These are phyloP conservation scores for Lachancea meyersii DNA, from an alignment of 805 yeast species.

Conservation along the genomic window DNA sequence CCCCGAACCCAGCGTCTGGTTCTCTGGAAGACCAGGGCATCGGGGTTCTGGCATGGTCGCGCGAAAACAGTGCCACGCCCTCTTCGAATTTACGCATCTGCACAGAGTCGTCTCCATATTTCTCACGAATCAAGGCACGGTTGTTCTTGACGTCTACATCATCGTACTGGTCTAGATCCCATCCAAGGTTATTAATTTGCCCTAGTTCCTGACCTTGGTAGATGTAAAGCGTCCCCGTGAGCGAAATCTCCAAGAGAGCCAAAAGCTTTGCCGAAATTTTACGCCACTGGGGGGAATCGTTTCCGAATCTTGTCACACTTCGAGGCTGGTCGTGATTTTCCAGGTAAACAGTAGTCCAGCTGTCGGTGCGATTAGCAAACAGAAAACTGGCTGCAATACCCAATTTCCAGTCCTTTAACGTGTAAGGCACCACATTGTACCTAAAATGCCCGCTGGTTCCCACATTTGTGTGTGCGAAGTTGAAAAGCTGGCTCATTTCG, in stretches of 20 bases:
- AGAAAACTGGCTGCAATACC: constrained; percentile 34
- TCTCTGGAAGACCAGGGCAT: constrained; percentile 42
- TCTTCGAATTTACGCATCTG: constrained; percentile 30
- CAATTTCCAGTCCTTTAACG: constrained; percentile 37
- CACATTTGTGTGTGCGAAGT: constrained; percentile 36
- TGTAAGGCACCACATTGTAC: constrained; percentile 26
- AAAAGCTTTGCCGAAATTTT: constrained; percentile 43
- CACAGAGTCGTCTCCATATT: constrained; percentile 14
- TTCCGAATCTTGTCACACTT: constrained; percentile 47
- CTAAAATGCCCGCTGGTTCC: constrained; percentile 20
- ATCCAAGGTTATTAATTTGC: constrained; percentile 41
- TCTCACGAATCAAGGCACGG: constrained; percentile 31
- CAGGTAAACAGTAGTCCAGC: constrained; percentile 50
- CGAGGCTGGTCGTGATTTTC: constrained; percentile 59
- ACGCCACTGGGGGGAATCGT: constrained; percentile 31
- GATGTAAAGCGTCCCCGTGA: constrained; percentile 49
- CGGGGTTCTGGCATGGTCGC: constrained; percentile 50
- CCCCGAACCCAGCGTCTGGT: constrained; percentile 41
- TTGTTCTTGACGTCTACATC: constrained; percentile 44
- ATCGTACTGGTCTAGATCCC: constrained; percentile 45
- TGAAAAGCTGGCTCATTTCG: constrained; percentile 40
- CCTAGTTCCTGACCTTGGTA: constrained; percentile 61
- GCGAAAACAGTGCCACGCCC: constrained; percentile 33
- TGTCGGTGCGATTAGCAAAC: constrained; percentile 44
- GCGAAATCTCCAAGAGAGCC: constrained; percentile 39